phyloP scores from a whole-genome alignment of 108 stramenopile genomes.

The Fragilaria radians region DNA sequence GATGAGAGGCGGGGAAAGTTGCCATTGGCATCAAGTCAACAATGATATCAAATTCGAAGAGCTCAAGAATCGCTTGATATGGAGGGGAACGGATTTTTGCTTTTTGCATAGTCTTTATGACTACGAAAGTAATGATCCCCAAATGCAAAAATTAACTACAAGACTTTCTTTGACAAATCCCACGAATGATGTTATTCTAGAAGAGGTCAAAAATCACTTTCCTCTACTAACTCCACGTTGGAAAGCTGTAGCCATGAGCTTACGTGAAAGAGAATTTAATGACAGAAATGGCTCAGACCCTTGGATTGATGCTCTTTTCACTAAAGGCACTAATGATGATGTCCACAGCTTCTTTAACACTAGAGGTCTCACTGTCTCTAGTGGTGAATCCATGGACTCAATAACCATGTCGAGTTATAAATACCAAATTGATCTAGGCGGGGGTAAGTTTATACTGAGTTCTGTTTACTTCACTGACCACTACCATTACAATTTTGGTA shows the following conservation, averaged over 20 bases:
- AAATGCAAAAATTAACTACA: not conserved
- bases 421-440: slow-evolving; percentile 48
- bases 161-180: not conserved
- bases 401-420: slow-evolving; percentile 17
- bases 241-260: not conserved
- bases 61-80: not conserved
- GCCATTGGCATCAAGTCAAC: not conserved
- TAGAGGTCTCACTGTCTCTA: not conserved
- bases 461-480: no score
- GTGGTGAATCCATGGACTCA: not conserved
- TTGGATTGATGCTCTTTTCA: not conserved
- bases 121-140: not conserved
- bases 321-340: not conserved
- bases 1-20: not conserved
- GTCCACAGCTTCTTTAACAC: not conserved
- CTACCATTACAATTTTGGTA: no score
- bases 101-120: not conserved
- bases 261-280: not conserved
- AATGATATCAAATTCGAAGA: not conserved
- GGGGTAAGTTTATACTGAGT: slow-evolving; percentile 15
- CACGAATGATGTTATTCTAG: not conserved
- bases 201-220: not conserved
- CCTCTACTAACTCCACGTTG: not conserved
- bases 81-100: slow-evolving; percentile 1
- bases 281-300: not conserved